phyloP scores from a whole-genome alignment of 768 basidiomycete species.

The Strobilomyces confusus region DNA sequence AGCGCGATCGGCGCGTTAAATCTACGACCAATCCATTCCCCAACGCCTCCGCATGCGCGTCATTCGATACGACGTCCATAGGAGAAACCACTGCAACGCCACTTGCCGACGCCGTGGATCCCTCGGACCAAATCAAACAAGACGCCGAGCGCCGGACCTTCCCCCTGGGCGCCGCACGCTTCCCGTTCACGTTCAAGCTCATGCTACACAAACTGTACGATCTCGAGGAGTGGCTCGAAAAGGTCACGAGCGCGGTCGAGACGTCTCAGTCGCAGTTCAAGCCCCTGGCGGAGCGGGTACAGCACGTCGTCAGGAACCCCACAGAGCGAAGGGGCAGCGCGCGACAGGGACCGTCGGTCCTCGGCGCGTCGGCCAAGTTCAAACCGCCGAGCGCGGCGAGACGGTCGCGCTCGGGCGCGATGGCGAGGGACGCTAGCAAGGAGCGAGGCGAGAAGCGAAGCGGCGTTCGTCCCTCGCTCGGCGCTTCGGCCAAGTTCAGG shows the following conservation, averaged over 20 bases:
- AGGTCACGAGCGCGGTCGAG: conserved; percentile 50
- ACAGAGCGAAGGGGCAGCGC: background rate
- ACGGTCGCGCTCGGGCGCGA: background rate
- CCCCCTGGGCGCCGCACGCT: conserved; percentile 34
- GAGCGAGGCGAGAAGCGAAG: background rate
- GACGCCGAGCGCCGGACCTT: conserved; percentile 37
- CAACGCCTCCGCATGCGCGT: conserved; percentile 23
- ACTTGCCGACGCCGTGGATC: conserved; percentile 7
- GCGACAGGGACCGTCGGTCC: background rate
- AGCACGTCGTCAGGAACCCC: conserved; percentile 12
- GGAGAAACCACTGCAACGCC: background rate
- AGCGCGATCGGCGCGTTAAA: background rate
- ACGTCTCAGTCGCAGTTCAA: conserved; percentile 54
- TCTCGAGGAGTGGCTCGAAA: conserved; percentile 53
- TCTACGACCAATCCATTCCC: conserved; percentile 14
- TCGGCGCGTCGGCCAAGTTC: background rate
- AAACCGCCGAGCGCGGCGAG: background rate
- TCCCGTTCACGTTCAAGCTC: conserved; percentile 61
- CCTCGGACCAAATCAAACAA: conserved; percentile 17
- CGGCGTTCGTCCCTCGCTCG: background rate
- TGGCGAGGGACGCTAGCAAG: conserved; percentile 5
- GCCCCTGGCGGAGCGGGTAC: conserved; percentile 42
- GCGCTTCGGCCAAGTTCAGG: background rate
- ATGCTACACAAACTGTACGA: conserved; percentile 67
- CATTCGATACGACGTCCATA: background rate